Evolutionary conservation across 305 asterid species (phyloP), one percentile per base, ranked within the genome.

Genomic region (Fraxinus sp.): DNA sequence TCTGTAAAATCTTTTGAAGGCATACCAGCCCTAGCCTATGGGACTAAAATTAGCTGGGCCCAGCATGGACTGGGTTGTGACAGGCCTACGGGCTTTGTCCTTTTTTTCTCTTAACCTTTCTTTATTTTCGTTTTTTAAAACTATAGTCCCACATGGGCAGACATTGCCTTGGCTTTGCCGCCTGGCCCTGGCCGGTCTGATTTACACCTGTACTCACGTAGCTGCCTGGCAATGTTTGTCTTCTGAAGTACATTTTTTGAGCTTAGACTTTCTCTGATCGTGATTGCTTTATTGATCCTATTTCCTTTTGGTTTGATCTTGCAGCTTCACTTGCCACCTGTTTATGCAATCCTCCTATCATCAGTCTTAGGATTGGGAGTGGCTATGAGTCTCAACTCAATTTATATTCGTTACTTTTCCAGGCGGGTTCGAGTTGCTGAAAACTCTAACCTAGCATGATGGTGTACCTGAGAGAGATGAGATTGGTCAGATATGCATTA

Each of bases 281-380:
- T 84, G 11, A 78, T 66, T 44, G 44, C 36, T 41, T 22, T 62
- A 68, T 76, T 83, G 79, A 81, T 44, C 28, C 18, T 39, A 37
- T 68, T 55, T 3, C 26, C 30, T 0, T 20, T 59, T 64, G 59
- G 18, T 81, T 80, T 73, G 24, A 77, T 85, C 49, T 84, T 73
- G 87, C 95, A 94, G 98, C 89, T 94, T 79, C 93, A 85, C 22
- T 66, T 89, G 20, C 66, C 88, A 39, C 90, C 92, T 68, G 81
- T 92, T 35, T 91, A 88, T 77, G 85, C 97, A 46, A 87, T 94
- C 88, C 86, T 94, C 87, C 13, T 90, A 33, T 86, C 96, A 28
- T 84, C 98, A 30, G 85, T 91, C 87, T 39, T 86, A 41, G 97
- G 98, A 78, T 93, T 92, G 52, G 97, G 91, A 22, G 77, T 83